Conservation (phyloP, 257 asterid species). For the Lavandula angustifolia region DNA sequence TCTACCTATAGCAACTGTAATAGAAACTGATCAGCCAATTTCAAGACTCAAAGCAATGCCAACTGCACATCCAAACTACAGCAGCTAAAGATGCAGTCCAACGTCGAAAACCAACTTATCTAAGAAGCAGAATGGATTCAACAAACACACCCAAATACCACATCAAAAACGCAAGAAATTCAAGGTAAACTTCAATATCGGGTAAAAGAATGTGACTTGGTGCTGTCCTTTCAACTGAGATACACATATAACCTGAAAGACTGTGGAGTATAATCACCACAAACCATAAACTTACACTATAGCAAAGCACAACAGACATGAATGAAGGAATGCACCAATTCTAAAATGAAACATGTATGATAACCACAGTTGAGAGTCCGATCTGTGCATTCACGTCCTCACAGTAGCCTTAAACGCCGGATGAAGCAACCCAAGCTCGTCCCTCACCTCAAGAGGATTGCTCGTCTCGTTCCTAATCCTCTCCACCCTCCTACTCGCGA, state of each 20-base stretch:
- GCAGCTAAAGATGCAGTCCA: too few species aligned
- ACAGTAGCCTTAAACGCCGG: slow-evolving; percentile 67
- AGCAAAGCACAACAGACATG: slow-evolving; percentile 37
- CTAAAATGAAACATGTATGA: slow-evolving; percentile 37
- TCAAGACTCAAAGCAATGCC: neutral
- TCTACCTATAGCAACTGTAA: too few species aligned
- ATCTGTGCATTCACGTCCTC: slow-evolving; percentile 30
- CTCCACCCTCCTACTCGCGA: slow-evolving; percentile 63
- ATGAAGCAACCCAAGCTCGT: slow-evolving; percentile 73
- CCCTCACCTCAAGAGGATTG: slow-evolving; percentile 71
- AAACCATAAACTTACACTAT: slow-evolving; percentile 25
- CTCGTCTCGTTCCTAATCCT: slow-evolving; percentile 65
- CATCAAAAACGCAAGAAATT: neutral
- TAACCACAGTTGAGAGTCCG: slow-evolving; percentile 20
- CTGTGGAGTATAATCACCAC: neutral
- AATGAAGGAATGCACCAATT: slow-evolving; percentile 46
- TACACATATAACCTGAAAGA: slow-evolving; percentile 10
- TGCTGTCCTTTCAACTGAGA: slow-evolving; percentile 8
- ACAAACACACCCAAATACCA: too few species aligned
- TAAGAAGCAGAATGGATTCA: too few species aligned
- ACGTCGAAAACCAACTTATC: too few species aligned
- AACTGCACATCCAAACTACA: neutral
- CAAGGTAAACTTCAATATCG: slow-evolving; percentile 1
- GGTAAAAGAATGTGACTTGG: slow-evolving; percentile 14
- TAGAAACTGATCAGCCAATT: neutral